Percentiles rank a stretch among this genome's conserved stretches.
These are phyloP conservation scores for Ceriops decandra DNA, from an alignment of 345 rosid genomes.

Conservation along the genomic window DNA sequence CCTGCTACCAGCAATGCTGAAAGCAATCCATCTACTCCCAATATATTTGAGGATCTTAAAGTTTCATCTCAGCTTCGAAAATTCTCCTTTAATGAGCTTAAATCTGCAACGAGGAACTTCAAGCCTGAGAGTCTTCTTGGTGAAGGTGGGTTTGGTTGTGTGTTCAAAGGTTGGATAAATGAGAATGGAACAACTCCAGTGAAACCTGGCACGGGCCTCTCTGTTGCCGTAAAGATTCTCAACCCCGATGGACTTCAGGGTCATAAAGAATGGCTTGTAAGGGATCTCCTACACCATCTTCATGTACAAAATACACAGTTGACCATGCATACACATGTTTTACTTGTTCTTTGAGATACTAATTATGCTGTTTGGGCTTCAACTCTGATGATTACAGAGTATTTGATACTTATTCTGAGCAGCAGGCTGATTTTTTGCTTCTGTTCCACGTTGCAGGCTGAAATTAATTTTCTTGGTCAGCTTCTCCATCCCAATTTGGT, in stretches of 20 bases:
- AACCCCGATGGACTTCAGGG: constrained; percentile 96
- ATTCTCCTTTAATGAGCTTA: constrained; percentile 25
- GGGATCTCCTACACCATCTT: constrained; percentile 11
- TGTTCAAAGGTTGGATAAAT: constrained; percentile 91
- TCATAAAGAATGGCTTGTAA: constrained; percentile 96
- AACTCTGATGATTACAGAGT: constrained; percentile 3
- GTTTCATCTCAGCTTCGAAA: constrained; percentile 23
- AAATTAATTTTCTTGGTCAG: constrained; percentile 24
- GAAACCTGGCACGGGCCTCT: constrained; percentile 85
- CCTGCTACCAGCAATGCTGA: constrained; percentile 18
- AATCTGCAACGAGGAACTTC: constrained; percentile 24
- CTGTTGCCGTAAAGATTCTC: constrained; percentile 89
- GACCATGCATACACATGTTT: background rate
- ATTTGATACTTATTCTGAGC: background rate
- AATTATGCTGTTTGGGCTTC: background rate
- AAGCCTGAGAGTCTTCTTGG: constrained; percentile 29
- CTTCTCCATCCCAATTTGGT: constrained; percentile 25
- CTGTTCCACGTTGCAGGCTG: constrained; percentile 15
- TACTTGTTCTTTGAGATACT: background rate
- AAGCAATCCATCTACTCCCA: constrained; percentile 23
- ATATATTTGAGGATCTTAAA: constrained; percentile 12
- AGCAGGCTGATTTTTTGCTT: background rate
- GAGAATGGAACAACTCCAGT: constrained; percentile 88
- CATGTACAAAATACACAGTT: background rate
- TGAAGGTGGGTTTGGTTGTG: constrained; percentile 77